phyloP scores from a whole-genome alignment of 345 rosid genomes.

The Schrenkiella parvula region DNA sequence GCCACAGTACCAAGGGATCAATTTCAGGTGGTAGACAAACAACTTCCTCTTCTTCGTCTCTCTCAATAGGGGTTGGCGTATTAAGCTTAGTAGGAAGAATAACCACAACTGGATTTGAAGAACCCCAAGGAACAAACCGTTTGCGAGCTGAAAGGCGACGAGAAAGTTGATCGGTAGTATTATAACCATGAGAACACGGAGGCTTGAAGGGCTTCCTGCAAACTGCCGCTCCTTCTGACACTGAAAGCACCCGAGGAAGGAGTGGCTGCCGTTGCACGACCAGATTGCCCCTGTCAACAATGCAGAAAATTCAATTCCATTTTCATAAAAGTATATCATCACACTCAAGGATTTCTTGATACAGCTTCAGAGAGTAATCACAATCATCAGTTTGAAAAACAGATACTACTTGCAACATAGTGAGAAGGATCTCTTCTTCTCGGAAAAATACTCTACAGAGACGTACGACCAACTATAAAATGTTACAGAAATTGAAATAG shows the following conservation, averaged over 20 bases:
- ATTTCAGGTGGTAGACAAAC: constrained; percentile 70
- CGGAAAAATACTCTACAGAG: not conserved
- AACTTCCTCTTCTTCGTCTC: constrained; percentile 50
- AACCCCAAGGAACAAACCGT: constrained; percentile 95
- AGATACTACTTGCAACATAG: not conserved
- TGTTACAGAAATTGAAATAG: not conserved
- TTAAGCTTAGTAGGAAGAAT: constrained; percentile 38
- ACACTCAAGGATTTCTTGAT: not conserved
- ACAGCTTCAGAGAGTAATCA: not conserved
- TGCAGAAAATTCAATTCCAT: constrained; percentile 16
- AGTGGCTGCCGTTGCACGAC: constrained; percentile 74
- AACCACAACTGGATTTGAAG: constrained; percentile 58
- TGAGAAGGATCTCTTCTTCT: not conserved
- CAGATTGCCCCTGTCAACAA: constrained; percentile 68
- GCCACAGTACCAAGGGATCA: constrained; percentile 87
- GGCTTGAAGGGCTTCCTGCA: constrained; percentile 97
- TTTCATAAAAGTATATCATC: not conserved
- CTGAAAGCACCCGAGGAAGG: constrained; percentile 82
- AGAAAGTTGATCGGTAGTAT: constrained; percentile 49
- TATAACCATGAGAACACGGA: constrained; percentile 62
- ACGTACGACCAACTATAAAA: not conserved
- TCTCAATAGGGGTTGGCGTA: constrained; percentile 25
- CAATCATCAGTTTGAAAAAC: not conserved
- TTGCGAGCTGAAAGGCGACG: constrained; percentile 90
- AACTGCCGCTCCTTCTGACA: constrained; percentile 79